phyloP scores from a whole-genome alignment of 2,329 filamentous ascomycete species.

The Trichoderma sp. region DNA sequence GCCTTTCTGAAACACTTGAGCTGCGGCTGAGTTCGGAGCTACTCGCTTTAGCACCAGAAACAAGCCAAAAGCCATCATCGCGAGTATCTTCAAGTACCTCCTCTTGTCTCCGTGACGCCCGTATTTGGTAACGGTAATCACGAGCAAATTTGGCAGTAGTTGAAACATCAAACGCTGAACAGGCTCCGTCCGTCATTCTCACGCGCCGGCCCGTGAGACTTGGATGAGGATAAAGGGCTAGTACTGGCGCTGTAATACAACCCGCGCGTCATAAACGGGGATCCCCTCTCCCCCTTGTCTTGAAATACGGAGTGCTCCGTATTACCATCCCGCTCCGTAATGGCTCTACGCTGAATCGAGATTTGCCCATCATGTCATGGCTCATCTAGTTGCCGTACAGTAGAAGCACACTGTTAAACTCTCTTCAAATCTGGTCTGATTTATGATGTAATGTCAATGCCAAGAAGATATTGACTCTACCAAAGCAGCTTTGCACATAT shows the following conservation, averaged over 20 bases:
- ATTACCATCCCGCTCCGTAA: not conserved
- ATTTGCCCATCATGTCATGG: not conserved
- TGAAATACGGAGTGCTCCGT: not conserved
- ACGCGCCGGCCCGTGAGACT: not conserved
- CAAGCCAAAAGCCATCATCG: not conserved
- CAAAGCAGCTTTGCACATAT: not conserved
- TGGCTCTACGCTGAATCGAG: not conserved
- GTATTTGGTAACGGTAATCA: not conserved
- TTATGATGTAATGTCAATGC: not conserved
- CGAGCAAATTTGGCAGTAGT: not conserved
- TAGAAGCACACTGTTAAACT: not conserved
- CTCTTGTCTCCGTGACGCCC: not conserved
- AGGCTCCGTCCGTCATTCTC: not conserved
- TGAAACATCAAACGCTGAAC: not conserved
- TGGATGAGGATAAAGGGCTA: not conserved
- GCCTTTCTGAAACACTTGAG: not conserved
- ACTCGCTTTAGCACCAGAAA: not conserved
- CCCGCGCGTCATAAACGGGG: conserved; percentile 4
- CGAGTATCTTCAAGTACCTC: not conserved
- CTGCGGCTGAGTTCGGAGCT: conserved; percentile 11
- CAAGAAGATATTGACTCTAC: not conserved
- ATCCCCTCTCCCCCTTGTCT: not conserved
- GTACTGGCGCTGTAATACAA: not conserved
- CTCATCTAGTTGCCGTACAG: not conserved
- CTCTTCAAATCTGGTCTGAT: not conserved